These are phyloP conservation scores for Leccinellum luteum DNA, from an alignment of 768 basidiomycete genomes.

Conservation along the genomic window DNA sequence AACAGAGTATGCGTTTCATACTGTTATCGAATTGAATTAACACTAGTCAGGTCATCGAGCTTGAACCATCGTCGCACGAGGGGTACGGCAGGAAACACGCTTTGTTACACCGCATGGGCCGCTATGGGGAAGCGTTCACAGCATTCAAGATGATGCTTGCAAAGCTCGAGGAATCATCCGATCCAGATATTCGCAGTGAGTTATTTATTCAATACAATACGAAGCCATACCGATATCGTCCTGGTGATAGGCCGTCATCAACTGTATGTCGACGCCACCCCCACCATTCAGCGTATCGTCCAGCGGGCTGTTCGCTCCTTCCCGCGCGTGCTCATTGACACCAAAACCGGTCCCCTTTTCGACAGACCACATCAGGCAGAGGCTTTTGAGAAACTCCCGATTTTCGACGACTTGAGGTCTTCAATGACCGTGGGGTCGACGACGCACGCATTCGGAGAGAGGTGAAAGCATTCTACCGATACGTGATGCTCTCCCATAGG, in stretches of 20 bases:
- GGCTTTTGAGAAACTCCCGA: neutral
- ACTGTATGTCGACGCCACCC: neutral
- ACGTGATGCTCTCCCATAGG: neutral
- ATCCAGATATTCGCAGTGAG: neutral
- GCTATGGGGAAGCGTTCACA: neutral
- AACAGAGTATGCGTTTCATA: neutral
- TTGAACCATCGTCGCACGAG: neutral
- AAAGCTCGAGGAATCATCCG: neutral
- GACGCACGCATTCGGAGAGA: neutral
- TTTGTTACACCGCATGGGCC: neutral
- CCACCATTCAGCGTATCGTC: neutral
- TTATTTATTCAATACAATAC: neutral
- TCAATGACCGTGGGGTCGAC: neutral
- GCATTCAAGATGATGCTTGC: neutral
- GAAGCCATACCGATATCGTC: neutral
- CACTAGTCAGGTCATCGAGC: neutral
- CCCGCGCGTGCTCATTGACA: neutral
- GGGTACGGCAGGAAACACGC: neutral
- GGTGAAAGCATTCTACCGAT: neutral
- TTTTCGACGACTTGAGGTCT: neutral
- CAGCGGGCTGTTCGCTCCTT: neutral
- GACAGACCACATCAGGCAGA: neutral
- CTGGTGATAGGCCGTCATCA: neutral
- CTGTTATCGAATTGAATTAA: neutral
- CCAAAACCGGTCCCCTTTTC: neutral